Evolutionary conservation across 1,284 basidiomycete genomes (phyloP), one percentile per base, ranked within the genome.

Genomic region (Cutaneotrichosporon arboriforme): DNA sequence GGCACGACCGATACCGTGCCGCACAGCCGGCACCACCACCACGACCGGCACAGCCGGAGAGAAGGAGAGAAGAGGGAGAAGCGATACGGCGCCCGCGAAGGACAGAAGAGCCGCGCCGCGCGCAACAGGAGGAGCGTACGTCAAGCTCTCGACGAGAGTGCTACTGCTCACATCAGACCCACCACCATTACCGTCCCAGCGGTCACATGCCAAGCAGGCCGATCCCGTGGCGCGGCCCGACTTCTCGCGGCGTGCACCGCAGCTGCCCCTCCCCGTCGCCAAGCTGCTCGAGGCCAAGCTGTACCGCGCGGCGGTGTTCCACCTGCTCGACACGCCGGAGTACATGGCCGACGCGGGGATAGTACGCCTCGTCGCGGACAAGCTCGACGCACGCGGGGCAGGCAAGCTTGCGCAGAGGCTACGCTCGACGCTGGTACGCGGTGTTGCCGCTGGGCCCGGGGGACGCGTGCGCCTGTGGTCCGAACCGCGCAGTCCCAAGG

Each of bases 231-330:
- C 23, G 4, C 45, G 42, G 18, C 20, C 33, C 22, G 37, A 20
- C 17, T 10, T 45, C 12, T 35, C 17, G 33, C 33, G 31, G 13
- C 17, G 54, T 49, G 17, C 26, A 31, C 15, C 14, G 2, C n/a
- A 9, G 9, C 36, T 64, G 7, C 70, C 70, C 1, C 61, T 59
- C 0, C 40, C 57, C 14, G 48, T 72, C 18, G 40, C 53, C 35
- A 57, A 59, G 22, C 63, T 73, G 7, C 64, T 73, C 26, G 35
- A 51, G 17, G 56, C 61, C 9, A 62, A 65, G 15, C 61, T 70
- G 13, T 69, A 61, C 49, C 64, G 69, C 15, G 51, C 69, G 23
- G 54, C 66, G 8, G 66, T 66, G 9, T 69, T 67, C 43, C 65
- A 65, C 40, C 41, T 68, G 14, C 51, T 72, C 50, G 52, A 54